Evolutionary conservation across 768 basidiomycete species (phyloP).

Genomic region (Amanita subjunquillea): DNA sequence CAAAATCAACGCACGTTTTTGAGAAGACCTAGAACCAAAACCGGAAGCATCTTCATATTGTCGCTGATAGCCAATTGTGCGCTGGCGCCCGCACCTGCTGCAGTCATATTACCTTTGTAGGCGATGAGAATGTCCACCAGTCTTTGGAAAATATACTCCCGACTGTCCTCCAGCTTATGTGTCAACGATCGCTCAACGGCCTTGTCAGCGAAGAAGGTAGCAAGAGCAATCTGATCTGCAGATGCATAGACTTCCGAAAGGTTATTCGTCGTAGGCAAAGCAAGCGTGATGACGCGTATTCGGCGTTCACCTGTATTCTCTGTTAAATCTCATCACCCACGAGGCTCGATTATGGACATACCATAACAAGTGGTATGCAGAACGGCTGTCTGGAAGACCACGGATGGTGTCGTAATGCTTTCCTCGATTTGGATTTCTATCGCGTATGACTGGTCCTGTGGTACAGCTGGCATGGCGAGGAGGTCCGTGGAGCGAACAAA

Average conservation of each 20-base stretch:
- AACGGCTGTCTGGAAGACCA: constrained; percentile 91
- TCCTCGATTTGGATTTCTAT: constrained; percentile 97
- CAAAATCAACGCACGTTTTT: constrained; percentile 64
- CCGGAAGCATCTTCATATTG: constrained; percentile 91
- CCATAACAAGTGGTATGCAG: constrained; percentile 92
- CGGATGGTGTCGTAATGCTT: constrained; percentile 80
- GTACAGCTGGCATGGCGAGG: constrained; percentile 93
- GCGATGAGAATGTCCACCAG: constrained; percentile 76
- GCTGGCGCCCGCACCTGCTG: constrained; percentile 86
- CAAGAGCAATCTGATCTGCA: constrained; percentile 81
- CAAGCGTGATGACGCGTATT: constrained; percentile 83
- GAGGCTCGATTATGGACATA: constrained; percentile 9
- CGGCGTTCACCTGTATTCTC: constrained; percentile 56
- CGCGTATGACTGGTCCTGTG: constrained; percentile 90
- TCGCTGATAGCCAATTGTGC: constrained; percentile 89
- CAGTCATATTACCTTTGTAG: constrained; percentile 96
- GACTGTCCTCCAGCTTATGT: constrained; percentile 81
- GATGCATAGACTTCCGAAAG: constrained; percentile 86
- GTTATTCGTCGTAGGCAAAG: constrained; percentile 80
- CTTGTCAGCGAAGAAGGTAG: constrained; percentile 81
- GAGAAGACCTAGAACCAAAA: constrained; percentile 79
- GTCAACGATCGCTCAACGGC: constrained; percentile 84
- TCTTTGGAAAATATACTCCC: constrained; percentile 77
- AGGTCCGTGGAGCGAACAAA: constrained; percentile 97
- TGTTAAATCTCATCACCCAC: not conserved